A percentile compares a stretch with the other conserved stretches of the same genome.
phyloP scores from a whole-genome alignment of 805 yeast genomes.

The Kodamaea fukazawae region DNA sequence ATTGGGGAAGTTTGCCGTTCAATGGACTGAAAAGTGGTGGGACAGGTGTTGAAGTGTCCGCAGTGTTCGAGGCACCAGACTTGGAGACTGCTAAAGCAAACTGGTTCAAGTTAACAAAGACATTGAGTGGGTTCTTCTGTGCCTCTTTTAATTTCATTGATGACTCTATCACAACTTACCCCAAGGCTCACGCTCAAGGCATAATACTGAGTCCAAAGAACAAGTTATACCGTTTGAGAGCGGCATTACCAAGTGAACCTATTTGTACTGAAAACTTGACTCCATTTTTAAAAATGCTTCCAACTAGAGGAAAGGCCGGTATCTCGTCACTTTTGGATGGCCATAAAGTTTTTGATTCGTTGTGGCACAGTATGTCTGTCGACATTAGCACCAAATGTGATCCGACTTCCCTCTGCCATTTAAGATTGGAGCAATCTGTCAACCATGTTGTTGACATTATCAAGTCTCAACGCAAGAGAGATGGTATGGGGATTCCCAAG shows the following conservation, averaged over 20 bases:
- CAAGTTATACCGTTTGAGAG: constrained; percentile 60
- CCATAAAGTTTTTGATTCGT: constrained; percentile 82
- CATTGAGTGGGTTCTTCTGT: constrained; percentile 88
- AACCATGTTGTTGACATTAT: constrained; percentile 72
- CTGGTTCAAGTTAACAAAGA: constrained; percentile 73
- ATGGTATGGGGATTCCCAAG: constrained; percentile 68
- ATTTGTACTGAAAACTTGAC: constrained; percentile 96
- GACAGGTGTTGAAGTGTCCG: constrained; percentile 93
- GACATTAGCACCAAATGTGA: constrained; percentile 65
- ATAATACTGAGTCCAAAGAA: constrained; percentile 28
- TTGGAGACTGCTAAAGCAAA: constrained; percentile 52
- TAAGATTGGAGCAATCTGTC: constrained; percentile 61
- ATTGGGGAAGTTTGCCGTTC: constrained; percentile 80
- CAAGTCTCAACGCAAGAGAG: constrained; percentile 58
- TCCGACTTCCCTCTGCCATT: constrained; percentile 36
- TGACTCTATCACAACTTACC: constrained; percentile 66
- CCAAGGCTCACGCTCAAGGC: constrained; percentile 43
- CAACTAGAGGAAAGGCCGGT: constrained; percentile 91
- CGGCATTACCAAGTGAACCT: constrained; percentile 92
- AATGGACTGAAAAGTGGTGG: constrained; percentile 81
- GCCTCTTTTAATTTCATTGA: constrained; percentile 91
- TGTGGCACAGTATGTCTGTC: constrained; percentile 92
- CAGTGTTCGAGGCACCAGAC: constrained; percentile 65
- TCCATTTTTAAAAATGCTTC: constrained; percentile 84
- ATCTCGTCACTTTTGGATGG: constrained; percentile 84